Base-by-base conservation (phyloP, 2,329 filamentous ascomycete genomes). In the Lasiodiplodia theobromae region DNA sequence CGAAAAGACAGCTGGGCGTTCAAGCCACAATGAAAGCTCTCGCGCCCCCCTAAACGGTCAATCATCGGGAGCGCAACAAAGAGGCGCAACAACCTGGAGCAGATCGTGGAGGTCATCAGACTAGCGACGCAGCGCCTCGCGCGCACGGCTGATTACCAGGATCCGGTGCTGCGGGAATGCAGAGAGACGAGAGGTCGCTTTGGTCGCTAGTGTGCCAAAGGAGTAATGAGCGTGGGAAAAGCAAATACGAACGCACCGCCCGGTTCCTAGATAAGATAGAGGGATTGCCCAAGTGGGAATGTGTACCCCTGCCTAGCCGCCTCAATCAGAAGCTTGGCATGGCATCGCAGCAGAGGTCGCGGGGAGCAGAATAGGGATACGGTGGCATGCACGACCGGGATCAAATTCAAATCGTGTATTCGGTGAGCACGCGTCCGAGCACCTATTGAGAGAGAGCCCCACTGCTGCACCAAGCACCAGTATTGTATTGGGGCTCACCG, bases 351-450 rank as follows among this genome's bases (percentile, higher is more conserved):
- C 37, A 64, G 40, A n/a, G 28, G 23, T 34, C 52, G 44, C n/a
- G 52, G 47, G 28, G 16, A n/a, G 60, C 40, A 40, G 44, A 52
- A 64, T 52, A 49, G 60, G 40, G 40, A 52, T 51, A 64, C 60
- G 60, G 38, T 52, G 47, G 28, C 60, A 64, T 64, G 60, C 60
- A 52, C 18, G 60, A 64, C 60, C 47, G 10, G 60, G 60, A 64
- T 64, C n/a, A 64, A 64, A 52, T 52, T 52, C 60, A 64, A 64
- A 64, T 64, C 60, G 44, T 64, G 60, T 18, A 38, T 64, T 64
- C 60, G 60, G 60, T 64, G 60, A 64, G 31, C 23, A 64, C 47
- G 47, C 47, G 60, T 64, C 60, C 60, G 60, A 52, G 60, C 60
- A 64, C 16, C 60, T 52, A 64, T 64, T 64, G 60, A 31, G 47